Base-by-base conservation (phyloP, 192 early-diverging fungal genomes). In the Phlyctochytrium bullatum region DNA sequence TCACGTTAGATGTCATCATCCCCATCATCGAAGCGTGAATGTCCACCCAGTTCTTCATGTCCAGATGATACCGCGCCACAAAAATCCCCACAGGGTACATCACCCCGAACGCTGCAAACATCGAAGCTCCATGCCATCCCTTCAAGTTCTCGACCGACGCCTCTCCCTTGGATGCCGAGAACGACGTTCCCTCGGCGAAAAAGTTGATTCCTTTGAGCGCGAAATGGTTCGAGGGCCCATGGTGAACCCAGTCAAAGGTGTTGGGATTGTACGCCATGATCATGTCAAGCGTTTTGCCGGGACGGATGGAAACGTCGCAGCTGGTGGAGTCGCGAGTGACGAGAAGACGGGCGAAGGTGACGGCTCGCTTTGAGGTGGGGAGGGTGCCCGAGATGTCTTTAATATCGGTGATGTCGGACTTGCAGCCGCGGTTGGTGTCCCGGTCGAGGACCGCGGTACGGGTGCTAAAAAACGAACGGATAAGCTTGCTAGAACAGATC, bases 41-140 rank as follows among this genome's bases (percentile, higher is more conserved):
- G 0, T 50, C 30, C 1, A 78, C 47, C 76, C 76, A 78, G 3
- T 35, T 56, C 12, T 32, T 52, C 54, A 71, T n/a, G 52, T 64
- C 63, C 16, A 31, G 47, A 31, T 71, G 35, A 58, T 76, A 76
- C 32, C 76, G 12, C 1, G 76, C 76, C 20, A 78, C 64, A 53
- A 68, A 70, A 0, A 78, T 78, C 51, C 72, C 76, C 4, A 77
- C 35, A 2, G 76, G 76, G 53, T 67, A 74, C 36, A 74, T 34
- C 40, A 70, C 54, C n/a, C 60, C 68, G 33, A 78, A 73, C 1
- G 72, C 67, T 33, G 66, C 32, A 36, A 54, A 67, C 74, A 76
- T 76, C 2, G 52, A 52, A 29, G 54, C 12, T n/a, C 76, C 73
- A 34, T 78, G 76, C 20, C 74, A 61, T 28, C 67, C 54, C 33